Conservation (phyloP, 208 protist genomes). For the Wallacemonas sp. region DNA sequence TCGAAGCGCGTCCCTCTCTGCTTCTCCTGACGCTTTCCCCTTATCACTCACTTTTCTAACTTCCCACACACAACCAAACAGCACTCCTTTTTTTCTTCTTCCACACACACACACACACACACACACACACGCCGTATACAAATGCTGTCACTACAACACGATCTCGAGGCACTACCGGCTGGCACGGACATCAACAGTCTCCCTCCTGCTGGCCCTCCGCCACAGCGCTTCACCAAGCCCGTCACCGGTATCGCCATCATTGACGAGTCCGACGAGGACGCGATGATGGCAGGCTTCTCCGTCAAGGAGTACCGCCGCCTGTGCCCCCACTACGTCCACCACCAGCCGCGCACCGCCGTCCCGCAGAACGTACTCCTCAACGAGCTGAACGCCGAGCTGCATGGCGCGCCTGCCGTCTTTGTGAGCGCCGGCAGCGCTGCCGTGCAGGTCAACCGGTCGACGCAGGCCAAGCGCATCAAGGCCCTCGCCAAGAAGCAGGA, state of each 20-base stretch:
- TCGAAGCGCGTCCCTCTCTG: too few species aligned
- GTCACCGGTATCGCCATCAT: conserved; percentile 11
- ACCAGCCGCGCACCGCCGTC: not conserved
- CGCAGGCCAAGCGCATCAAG: conserved; percentile 7
- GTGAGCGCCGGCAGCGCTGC: conserved; percentile 7
- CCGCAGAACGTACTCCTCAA: conserved; percentile 4
- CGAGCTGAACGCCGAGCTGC: not conserved
- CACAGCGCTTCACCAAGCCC: conserved; percentile 1
- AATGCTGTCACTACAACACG: conserved; percentile 5
- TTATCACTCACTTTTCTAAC: too few species aligned
- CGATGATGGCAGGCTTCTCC: not conserved
- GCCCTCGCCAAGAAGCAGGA: not conserved
- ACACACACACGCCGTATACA: not conserved
- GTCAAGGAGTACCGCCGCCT: conserved; percentile 5
- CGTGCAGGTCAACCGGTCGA: conserved; percentile 5
- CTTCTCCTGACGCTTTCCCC: too few species aligned
- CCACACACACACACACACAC: not conserved
- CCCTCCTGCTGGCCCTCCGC: conserved; percentile 1
- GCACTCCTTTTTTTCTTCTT: too few species aligned
- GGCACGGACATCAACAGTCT: conserved; percentile 1
- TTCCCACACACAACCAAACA: too few species aligned
- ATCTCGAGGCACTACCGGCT: not conserved
- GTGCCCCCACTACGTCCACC: not conserved
- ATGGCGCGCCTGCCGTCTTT: not conserved
- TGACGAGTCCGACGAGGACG: conserved; percentile 1